Base-by-base conservation (phyloP, 257 asterid species). In the Solanum corneliomulleri region DNA sequence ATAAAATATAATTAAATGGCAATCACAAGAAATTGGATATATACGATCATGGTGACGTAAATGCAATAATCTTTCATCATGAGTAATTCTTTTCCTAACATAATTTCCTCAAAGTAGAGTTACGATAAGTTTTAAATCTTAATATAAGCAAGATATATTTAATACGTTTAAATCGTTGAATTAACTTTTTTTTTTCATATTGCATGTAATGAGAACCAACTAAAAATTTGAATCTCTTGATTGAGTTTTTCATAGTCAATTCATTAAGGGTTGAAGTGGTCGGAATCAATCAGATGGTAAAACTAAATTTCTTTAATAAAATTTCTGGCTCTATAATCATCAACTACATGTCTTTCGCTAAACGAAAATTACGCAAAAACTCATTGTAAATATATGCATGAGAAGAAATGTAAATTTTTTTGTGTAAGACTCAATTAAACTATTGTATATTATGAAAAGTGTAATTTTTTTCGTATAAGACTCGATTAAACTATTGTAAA, bases 131-230 rank as follows among this genome's bases (percentile, higher is more conserved):
- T 60, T 60, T 60, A 23, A 60, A 60, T 9, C 7, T 60, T 60
- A 60, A 60, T 21, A 1, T 6, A 23, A 1, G 0, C 5, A 1
- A 58, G 5, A 60, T 21, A 60, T 0, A 2, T 49, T 7, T 15
- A 15, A 0, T 52, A 1, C 2, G 1, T 60, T 1, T 18, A 56
- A 0, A 18, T 60, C 2, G 2, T 58, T 4, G 0, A 56, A 20
- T 56, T 18, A 56, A 23, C 11, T 11, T 11, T 44, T 44, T 44
- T 44, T 44, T 3, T 0, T 14, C 49, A 44, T 0, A 44, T 44
- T 1, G 49, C 1, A 44, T 11, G 49, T 11, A 0, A 44, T 44
- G 49, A 11, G 14, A 44, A 44, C 11, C 2, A 1, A 44, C 15
- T 44, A 44, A 11, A 44, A 11, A 11, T 44, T 44, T 11, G 20